phyloP scores from a whole-genome alignment of 2,329 filamentous ascomycete genomes.

The Colletotrichum caudatum region DNA sequence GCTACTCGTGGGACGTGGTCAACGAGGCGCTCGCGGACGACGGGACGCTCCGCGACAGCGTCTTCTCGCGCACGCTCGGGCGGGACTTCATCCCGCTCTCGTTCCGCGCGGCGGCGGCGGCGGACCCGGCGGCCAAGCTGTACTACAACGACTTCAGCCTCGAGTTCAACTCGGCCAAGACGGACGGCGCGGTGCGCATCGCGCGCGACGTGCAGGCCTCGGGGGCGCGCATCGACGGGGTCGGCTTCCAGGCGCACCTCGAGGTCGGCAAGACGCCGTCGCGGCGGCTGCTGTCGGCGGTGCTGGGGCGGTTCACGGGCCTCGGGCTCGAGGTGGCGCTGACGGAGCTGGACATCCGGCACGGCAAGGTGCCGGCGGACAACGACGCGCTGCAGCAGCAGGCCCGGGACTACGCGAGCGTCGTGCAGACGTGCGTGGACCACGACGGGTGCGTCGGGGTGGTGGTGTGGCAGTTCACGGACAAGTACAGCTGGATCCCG shows the following conservation, averaged over 20 bases:
- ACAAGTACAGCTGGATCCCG: conserved; percentile 58
- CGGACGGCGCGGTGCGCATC: conserved; percentile 63
- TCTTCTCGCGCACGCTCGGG: conserved; percentile 65
- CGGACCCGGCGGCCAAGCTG: conserved; percentile 63
- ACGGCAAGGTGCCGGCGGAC: conserved; percentile 68
- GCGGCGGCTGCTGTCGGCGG: conserved; percentile 58
- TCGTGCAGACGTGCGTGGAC: conserved; percentile 53
- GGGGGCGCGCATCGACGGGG: conserved; percentile 74
- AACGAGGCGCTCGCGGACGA: conserved; percentile 68
- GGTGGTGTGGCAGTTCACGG: conserved; percentile 58
- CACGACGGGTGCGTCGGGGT: conserved; percentile 55
- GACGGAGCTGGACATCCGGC: conserved; percentile 76
- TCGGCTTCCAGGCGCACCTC: conserved; percentile 69
- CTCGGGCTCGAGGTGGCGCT: conserved; percentile 69
- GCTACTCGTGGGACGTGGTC: conserved; percentile 64
- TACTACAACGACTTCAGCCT: conserved; percentile 72
- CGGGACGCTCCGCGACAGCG: conserved; percentile 59
- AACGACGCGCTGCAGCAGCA: conserved; percentile 64
- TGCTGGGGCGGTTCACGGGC: conserved; percentile 64
- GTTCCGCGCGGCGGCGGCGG: conserved; percentile 61
- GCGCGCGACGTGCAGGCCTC: conserved; percentile 73
- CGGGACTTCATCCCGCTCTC: conserved; percentile 65
- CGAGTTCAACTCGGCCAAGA: conserved; percentile 38
- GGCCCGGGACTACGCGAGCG: conserved; percentile 57
- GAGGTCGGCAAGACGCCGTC: conserved; percentile 57